Evolutionary conservation across 164 flowering plant species (phyloP), one percentile per base, ranked within the genome.

Genomic region (Magnolia kwangsiensis): DNA sequence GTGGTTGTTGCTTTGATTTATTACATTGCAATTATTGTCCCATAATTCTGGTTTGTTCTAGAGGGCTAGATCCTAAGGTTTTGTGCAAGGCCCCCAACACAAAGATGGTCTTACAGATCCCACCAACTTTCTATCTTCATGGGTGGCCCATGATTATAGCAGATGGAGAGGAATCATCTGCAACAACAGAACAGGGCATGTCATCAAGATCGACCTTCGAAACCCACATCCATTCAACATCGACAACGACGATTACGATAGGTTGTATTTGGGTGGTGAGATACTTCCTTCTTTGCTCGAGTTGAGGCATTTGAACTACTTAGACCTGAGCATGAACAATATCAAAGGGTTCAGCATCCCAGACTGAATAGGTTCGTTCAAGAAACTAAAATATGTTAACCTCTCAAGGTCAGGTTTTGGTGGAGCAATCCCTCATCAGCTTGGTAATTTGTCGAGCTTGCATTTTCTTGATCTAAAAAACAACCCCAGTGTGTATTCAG

Each of bases 381-480:
- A n/a, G 1, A 61, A 63, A 50, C 24, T 74, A 29, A 61, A 49
- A 24, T 78, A 74, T 13, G 16, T 70, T 78, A 69, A 78, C 74
- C 55, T 78, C 24, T 61, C 76, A 0, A 29, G 18, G 5, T 19
- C 76, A 0, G 67, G 68, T 59, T 73, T 78, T 59, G 10, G 18
- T 13, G 69, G 80, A n/a, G 19, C 7, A 7, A 45, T 78, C 63
- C 80, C 80, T 68, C 63, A 27, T 24, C 77, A 74, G 2, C 77
- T 78, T 6, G 74, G 77, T 9, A 78, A 78, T 74, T 63, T 78
- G 50, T 68, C 80, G 8, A 69, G 10, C 2, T 67, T 78, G 29
- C 73, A 51, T 18, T 23, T 68, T 13, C 72, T 78, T 23, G 79
- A 65, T 51, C n/a, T 74, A 31, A 65, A 65, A 8, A 3, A 37